phyloP scores from a whole-genome alignment of 192 early-diverging fungal species.

The Backusella tuberculispora region DNA sequence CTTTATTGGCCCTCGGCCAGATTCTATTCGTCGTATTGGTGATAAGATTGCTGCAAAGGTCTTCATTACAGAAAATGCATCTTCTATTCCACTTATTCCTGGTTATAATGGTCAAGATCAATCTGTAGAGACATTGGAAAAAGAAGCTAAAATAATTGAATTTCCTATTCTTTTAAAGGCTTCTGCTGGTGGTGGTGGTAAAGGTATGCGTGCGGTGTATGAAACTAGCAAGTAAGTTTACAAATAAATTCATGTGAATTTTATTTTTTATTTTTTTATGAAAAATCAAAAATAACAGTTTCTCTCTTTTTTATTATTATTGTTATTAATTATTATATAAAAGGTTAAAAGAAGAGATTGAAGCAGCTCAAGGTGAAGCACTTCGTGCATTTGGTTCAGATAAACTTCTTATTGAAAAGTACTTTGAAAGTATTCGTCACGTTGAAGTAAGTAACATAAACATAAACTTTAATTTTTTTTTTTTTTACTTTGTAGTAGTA shows the following conservation, averaged over 20 bases:
- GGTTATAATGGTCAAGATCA: constrained; percentile 70
- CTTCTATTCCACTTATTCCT: constrained; percentile 62
- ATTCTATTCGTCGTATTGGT: constrained; percentile 62
- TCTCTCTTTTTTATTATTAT: constrained; percentile 32
- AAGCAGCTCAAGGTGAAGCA: constrained; percentile 58
- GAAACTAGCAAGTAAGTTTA: constrained; percentile 41
- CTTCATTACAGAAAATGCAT: constrained; percentile 54
- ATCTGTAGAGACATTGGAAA: constrained; percentile 49
- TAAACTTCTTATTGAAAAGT: constrained; percentile 62
- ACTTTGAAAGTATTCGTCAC: constrained; percentile 57
- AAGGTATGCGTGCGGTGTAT: constrained; percentile 66
- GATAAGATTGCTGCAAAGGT: constrained; percentile 66
- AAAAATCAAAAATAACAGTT: not conserved
- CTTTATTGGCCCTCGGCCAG: constrained; percentile 61
- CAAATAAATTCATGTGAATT: constrained; percentile 24
- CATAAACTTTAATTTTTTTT: not conserved
- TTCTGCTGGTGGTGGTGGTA: constrained; percentile 65
- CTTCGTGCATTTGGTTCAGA: constrained; percentile 60
- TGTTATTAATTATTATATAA: too few species aligned
- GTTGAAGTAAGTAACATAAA: constrained; percentile 46
- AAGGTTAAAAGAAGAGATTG: constrained; percentile 54
- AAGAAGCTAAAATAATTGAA: constrained; percentile 54
- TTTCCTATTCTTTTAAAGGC: constrained; percentile 68
- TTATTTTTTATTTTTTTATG: not conserved
- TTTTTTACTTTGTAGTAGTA: not conserved